A percentile compares a stretch with the other conserved stretches of the same genome.
phyloP scores from a whole-genome alignment of 768 basidiomycete species.

The Tricholoma terreum region DNA sequence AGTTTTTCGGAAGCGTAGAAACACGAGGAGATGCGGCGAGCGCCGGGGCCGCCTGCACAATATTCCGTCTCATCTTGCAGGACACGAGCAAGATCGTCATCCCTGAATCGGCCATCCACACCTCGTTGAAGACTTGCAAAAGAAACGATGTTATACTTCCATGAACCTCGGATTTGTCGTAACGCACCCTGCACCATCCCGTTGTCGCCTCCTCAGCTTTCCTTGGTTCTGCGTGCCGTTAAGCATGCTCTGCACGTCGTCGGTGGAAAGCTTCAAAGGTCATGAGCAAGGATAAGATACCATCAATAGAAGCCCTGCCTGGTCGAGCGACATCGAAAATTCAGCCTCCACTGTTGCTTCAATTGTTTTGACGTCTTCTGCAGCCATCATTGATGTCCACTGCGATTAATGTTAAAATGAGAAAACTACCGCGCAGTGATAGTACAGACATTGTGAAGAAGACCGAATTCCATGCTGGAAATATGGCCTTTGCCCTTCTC shows the following conservation, averaged over 20 bases:
- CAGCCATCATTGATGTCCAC: constrained; percentile 7
- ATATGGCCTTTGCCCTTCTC: constrained; percentile 14
- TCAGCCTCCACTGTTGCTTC: not conserved
- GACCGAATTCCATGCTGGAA: constrained; percentile 14
- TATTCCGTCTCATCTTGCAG: constrained; percentile 19
- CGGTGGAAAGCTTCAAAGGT: not conserved
- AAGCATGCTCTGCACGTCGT: not conserved
- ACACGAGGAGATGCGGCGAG: not conserved
- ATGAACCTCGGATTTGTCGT: not conserved
- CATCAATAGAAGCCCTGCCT: not conserved
- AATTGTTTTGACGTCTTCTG: constrained; percentile 5
- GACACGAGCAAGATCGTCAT: constrained; percentile 18
- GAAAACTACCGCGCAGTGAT: not conserved
- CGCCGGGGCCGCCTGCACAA: constrained; percentile 8
- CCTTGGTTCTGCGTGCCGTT: not conserved
- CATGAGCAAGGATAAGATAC: not conserved
- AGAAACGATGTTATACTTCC: not conserved
- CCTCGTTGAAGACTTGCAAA: constrained; percentile 13
- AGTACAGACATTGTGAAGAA: constrained; percentile 16
- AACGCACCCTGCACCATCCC: constrained; percentile 14
- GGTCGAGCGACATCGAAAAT: not conserved
- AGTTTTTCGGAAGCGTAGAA: constrained; percentile 4
- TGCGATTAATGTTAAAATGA: not conserved
- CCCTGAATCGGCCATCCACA: constrained; percentile 17
- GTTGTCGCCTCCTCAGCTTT: constrained; percentile 6